A percentile compares a stretch with the other conserved stretches of the same genome.
These are phyloP conservation scores for Fusarium beomiforme DNA, from an alignment of 2,329 filamentous ascomycete genomes.

Conservation along the genomic window DNA sequence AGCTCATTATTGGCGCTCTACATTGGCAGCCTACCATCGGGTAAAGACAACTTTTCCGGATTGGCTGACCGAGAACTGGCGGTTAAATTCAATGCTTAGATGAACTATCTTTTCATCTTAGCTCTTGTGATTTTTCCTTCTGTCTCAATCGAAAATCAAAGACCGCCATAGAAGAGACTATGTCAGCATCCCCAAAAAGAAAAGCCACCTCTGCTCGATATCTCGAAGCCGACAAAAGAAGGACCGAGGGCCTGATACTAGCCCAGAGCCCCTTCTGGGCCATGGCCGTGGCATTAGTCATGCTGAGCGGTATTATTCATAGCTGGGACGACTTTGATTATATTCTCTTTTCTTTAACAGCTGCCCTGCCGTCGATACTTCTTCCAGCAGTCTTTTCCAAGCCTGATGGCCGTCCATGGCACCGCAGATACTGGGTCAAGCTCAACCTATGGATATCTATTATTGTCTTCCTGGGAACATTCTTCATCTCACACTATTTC, in stretches of 20 bases:
- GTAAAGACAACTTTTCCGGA: background rate
- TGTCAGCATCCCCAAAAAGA: background rate
- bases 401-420: background rate
- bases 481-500: slow-evolving; percentile 9
- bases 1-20: background rate
- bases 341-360: background rate
- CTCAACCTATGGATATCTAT: background rate
- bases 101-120: background rate
- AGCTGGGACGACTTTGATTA: slow-evolving; percentile 6
- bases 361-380: background rate
- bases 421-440: slow-evolving; percentile 8
- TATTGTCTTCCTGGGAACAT: background rate
- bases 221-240: background rate
- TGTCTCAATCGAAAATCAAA: background rate
- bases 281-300: background rate
- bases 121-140: accelerated
- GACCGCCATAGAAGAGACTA: background rate
- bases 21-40: background rate
- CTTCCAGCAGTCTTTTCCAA: background rate
- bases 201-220: background rate
- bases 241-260: background rate
- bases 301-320: background rate
- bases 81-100: background rate
- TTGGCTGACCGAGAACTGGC: background rate
- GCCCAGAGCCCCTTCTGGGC: slow-evolving; percentile 9